Percentiles rank a stretch among this genome's conserved stretches.
Conservation (phyloP, 164 flowering plant genomes). For the Saururus chinensis region DNA sequence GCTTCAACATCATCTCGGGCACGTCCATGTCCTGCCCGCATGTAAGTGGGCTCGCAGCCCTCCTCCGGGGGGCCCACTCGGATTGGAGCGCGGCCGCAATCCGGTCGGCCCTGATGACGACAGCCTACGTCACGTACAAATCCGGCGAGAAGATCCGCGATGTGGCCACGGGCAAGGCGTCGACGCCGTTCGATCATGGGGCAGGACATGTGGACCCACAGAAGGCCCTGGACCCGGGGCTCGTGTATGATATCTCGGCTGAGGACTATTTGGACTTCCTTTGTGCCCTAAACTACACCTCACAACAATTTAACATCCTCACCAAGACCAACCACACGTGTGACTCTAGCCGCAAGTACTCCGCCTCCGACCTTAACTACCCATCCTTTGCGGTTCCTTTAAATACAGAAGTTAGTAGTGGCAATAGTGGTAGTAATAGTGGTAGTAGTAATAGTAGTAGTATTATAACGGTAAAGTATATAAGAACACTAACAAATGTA, state of each 20-base stretch:
- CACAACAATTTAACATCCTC: slow-evolving; percentile 24
- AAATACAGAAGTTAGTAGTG: slow-evolving; percentile 26
- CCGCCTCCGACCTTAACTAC: slow-evolving; percentile 48
- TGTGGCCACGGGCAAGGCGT: slow-evolving; percentile 37
- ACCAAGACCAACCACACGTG: slow-evolving; percentile 36
- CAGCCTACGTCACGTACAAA: slow-evolving; percentile 49
- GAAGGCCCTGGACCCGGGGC: slow-evolving; percentile 78
- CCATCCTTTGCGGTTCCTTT: slow-evolving; percentile 71
- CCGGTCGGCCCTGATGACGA: slow-evolving; percentile 80
- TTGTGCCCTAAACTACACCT: slow-evolving; percentile 59
- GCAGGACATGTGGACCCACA: slow-evolving; percentile 78
- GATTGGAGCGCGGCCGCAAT: slow-evolving; percentile 85
- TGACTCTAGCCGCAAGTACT: slow-evolving; percentile 28
- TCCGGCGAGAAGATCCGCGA: slow-evolving; percentile 39
- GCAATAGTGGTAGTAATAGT: slow-evolving; percentile 5
- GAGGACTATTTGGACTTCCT: slow-evolving; percentile 64
- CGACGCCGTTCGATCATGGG: slow-evolving; percentile 76
- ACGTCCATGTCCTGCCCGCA: slow-evolving; percentile 96
- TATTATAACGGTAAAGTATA: slow-evolving; percentile 20
- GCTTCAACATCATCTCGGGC: slow-evolving; percentile 72
- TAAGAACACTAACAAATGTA: slow-evolving; percentile 68
- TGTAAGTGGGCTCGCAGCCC: slow-evolving; percentile 64
- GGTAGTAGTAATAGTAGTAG: background rate
- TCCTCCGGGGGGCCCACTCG: slow-evolving; percentile 60
- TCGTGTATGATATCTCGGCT: slow-evolving; percentile 57